These are phyloP conservation scores for Botrytis squamosa DNA, from an alignment of 2,329 filamentous ascomycete species.

Conservation along the genomic window DNA sequence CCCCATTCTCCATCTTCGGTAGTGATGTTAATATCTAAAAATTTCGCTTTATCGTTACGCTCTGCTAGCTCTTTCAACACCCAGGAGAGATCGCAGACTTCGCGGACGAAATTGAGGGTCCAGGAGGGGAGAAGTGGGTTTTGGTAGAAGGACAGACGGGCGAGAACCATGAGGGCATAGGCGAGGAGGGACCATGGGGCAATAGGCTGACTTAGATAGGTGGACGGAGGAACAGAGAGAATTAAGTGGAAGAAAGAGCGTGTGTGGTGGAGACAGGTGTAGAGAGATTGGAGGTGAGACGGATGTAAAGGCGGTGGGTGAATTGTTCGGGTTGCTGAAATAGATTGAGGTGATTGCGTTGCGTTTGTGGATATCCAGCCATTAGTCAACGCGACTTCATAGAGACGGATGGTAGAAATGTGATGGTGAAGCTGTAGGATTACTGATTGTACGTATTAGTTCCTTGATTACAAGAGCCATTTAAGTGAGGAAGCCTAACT, in stretches of 20 bases:
- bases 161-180: conserved; percentile 6
- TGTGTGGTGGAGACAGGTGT: conserved; percentile 3
- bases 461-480: not conserved
- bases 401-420: conserved; percentile 11
- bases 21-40: not conserved
- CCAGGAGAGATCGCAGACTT: conserved; percentile 7
- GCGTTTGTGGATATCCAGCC: not conserved
- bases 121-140: not conserved
- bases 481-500: not conserved
- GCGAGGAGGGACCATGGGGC: conserved; percentile 3
- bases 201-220: conserved; percentile 8
- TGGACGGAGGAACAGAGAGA: not conserved
- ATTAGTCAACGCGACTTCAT: conserved; percentile 9
- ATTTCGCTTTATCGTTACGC: not conserved
- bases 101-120: conserved; percentile 12
- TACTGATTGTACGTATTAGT: not conserved
- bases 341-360: not conserved
- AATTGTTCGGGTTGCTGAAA: not conserved
- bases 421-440: conserved; percentile 18
- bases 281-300: conserved; percentile 7
- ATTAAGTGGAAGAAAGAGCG: not conserved
- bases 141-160: conserved; percentile 11
- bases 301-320: not conserved
- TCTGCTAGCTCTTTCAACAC: not conserved
- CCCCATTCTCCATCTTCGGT: not conserved